phyloP scores from a whole-genome alignment of 805 yeast genomes.

The Pichia scutulata region DNA sequence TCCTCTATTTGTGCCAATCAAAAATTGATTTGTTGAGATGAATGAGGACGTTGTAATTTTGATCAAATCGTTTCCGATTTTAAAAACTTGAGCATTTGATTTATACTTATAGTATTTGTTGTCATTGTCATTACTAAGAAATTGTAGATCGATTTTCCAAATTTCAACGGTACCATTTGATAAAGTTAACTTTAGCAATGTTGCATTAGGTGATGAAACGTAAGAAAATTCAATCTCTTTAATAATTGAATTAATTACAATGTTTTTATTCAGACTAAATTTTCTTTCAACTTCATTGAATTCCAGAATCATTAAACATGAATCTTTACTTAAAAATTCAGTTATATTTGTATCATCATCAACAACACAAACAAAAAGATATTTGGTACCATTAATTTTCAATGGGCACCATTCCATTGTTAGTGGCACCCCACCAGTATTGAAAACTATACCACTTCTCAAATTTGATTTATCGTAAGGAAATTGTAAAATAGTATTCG shows the following conservation, averaged over 20 bases:
- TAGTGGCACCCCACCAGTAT: constrained; percentile 28
- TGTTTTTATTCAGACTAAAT: constrained; percentile 11
- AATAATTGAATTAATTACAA: constrained; percentile 20
- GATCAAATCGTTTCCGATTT: constrained; percentile 10
- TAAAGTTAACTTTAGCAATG: constrained; percentile 21
- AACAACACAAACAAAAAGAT: constrained; percentile 23
- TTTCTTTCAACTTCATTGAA: constrained; percentile 4
- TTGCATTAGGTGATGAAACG: constrained; percentile 9
- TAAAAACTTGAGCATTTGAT: constrained; percentile 10
- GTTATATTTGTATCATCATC: constrained; percentile 10
- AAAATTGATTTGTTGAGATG: constrained; percentile 19
- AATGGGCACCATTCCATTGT: constrained; percentile 21
- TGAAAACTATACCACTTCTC: constrained; percentile 22
- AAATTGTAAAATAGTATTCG: constrained; percentile 6
- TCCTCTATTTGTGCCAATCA: constrained; percentile 24
- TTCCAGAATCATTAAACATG: constrained; percentile 21
- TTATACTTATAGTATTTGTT: constrained; percentile 3
- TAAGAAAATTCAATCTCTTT: constrained; percentile 23
- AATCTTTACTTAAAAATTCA: constrained; percentile 14
- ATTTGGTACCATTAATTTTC: constrained; percentile 13
- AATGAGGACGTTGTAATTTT: constrained; percentile 21
- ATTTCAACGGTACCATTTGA: constrained; percentile 23
- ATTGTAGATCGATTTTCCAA: constrained; percentile 16
- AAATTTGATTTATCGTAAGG: constrained; percentile 15
- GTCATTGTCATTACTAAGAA: constrained; percentile 4